A percentile compares a stretch with the other conserved stretches of the same genome.
Conservation (phyloP, 495 filamentous ascomycete genomes). For the Tuber calosporum region DNA sequence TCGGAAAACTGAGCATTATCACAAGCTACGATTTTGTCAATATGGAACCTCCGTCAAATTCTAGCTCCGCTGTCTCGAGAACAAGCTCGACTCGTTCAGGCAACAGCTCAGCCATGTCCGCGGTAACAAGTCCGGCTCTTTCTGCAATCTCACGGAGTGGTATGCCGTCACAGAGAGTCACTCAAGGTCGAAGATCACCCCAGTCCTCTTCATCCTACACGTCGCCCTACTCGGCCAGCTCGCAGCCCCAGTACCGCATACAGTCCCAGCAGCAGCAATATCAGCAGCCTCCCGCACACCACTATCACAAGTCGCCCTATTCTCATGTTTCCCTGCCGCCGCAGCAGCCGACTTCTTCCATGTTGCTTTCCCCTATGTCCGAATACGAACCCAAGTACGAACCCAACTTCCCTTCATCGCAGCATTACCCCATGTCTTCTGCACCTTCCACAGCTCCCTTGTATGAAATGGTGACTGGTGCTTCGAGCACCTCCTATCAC, state of each 20-base stretch:
- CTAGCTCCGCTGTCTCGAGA: constrained; percentile 38
- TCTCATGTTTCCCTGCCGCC: constrained; percentile 41
- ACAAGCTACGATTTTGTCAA: constrained; percentile 51
- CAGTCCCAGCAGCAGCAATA: constrained; percentile 34
- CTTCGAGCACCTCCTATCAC: constrained; percentile 37
- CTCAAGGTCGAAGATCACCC: constrained; percentile 27
- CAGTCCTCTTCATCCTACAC: constrained; percentile 31
- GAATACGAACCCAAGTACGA: constrained; percentile 41
- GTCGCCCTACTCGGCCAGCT: constrained; percentile 31
- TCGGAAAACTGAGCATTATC: constrained; percentile 39
- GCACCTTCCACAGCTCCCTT: constrained; percentile 33
- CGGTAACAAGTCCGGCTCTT: constrained; percentile 36
- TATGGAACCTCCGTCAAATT: constrained; percentile 46
- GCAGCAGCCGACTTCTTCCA: constrained; percentile 46
- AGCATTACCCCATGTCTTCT: constrained; percentile 42
- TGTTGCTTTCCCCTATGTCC: constrained; percentile 39
- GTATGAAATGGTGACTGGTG: constrained; percentile 39
- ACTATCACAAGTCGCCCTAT: constrained; percentile 41
- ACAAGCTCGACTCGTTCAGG: constrained; percentile 35
- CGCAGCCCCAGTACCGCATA: constrained; percentile 22
- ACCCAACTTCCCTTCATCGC: constrained; percentile 36
- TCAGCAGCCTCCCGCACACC: constrained; percentile 28
- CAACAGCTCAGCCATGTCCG: constrained; percentile 27
- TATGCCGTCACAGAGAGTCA: constrained; percentile 36
- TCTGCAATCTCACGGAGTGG: constrained; percentile 37